Evolutionary conservation across 2,329 filamentous ascomycete species (phyloP).

Genomic region (Tolypocladium cylindrosporum): DNA sequence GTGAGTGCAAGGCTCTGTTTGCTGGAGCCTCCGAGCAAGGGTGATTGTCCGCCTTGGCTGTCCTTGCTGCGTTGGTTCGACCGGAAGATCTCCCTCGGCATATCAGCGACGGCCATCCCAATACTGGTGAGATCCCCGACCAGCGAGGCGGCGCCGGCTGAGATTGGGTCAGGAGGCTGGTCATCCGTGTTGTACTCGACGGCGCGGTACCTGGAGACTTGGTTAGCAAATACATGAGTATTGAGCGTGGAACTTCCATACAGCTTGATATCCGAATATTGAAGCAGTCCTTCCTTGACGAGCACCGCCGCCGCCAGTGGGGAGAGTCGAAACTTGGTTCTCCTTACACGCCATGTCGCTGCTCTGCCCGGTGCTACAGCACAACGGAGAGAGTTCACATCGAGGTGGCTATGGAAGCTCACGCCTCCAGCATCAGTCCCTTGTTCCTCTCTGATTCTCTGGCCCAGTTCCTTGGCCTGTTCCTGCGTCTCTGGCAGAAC

Average conservation of each 20-base stretch:
- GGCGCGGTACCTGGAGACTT: conserved; percentile 30
- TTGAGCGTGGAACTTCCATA: conserved; percentile 27
- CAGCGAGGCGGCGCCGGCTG: conserved; percentile 65
- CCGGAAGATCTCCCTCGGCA: conserved; percentile 48
- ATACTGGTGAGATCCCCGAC: conserved; percentile 76
- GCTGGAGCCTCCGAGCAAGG: conserved; percentile 2
- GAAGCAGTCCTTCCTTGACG: conserved; percentile 52
- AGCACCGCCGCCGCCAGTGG: conserved; percentile 63
- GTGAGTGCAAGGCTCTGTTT: conserved; percentile 1
- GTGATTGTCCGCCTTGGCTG: background rate
- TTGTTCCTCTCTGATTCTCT: conserved; percentile 55
- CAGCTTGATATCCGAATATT: conserved; percentile 64
- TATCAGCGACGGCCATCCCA: conserved; percentile 72
- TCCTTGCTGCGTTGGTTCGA: conserved; percentile 15
- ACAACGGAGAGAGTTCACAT: conserved; percentile 59
- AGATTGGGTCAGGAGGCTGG: conserved; percentile 70
- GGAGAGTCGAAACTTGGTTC: conserved; percentile 58
- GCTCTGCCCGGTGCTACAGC: conserved; percentile 55
- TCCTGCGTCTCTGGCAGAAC: conserved; percentile 48
- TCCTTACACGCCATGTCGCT: conserved; percentile 66
- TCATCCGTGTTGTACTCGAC: conserved; percentile 68
- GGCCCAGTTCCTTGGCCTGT: conserved; percentile 47
- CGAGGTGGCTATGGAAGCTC: conserved; percentile 62
- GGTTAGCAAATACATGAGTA: conserved; percentile 4
- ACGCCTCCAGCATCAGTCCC: conserved; percentile 54